Conservation (phyloP, 2,329 filamentous ascomycete species). For the Ophiostoma angusticollis region DNA sequence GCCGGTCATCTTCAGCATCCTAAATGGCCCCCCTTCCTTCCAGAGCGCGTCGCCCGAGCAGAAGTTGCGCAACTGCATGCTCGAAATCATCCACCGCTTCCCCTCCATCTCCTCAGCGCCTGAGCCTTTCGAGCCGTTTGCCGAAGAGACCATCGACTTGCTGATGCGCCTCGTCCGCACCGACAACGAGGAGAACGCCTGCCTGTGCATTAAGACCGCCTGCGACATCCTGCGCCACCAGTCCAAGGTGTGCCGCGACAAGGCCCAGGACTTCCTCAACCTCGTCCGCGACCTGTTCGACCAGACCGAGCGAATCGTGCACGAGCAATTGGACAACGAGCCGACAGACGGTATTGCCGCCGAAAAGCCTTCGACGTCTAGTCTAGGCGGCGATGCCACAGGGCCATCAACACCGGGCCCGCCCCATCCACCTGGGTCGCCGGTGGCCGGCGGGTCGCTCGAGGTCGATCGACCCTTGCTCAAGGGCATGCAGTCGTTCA, state of each 20-base stretch:
- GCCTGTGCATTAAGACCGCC: conserved; percentile 95
- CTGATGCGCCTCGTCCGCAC: conserved; percentile 77
- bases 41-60: conserved; percentile 84
- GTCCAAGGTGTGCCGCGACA: conserved; percentile 61
- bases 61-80: conserved; percentile 83
- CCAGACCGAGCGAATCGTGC: conserved; percentile 87
- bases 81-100: conserved; percentile 88
- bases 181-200: conserved; percentile 97
- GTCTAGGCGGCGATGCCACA: conserved; percentile 27
- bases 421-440: conserved; percentile 61
- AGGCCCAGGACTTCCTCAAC: conserved; percentile 79
- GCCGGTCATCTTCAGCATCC: conserved; percentile 75
- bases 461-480: conserved; percentile 73
- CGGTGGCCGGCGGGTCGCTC: conserved; percentile 66
- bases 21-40: conserved; percentile 80
- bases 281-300: conserved; percentile 94
- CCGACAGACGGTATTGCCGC: conserved; percentile 27
- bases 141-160: conserved; percentile 76
- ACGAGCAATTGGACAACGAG: conserved; percentile 81
- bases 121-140: conserved; percentile 79
- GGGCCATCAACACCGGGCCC: conserved; percentile 60
- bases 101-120: conserved; percentile 55
- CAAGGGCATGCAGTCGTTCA: conserved; percentile 98
- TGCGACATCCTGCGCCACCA: conserved; percentile 95
- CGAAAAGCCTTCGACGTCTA: too few relatives aligned